Base-by-base conservation (phyloP, 2,329 filamentous ascomycete species). In the Talaromyces funiculosus region DNA sequence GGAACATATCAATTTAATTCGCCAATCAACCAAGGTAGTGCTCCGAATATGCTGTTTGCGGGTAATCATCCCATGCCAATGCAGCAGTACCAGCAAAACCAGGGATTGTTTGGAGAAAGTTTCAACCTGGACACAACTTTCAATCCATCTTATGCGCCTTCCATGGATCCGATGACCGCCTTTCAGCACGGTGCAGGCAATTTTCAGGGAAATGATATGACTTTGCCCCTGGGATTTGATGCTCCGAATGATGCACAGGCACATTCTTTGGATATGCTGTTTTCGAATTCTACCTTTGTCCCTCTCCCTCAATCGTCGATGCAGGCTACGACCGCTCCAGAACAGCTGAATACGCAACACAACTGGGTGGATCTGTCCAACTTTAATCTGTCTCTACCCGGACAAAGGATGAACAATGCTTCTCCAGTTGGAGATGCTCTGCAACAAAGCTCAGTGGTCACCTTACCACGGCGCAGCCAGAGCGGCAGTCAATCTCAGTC, bases 281-380 rank as follows among this genome's bases (percentile, higher is more conserved):
- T 58, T 51, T 47, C 60, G 8, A 43, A 43, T 45, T 31, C 60
- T 24, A 38, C 49, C 24, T 61, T 58, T 43, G 60, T 40, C 14
- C 47, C 60, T 37, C 49, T 57, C 29, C 31, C 56, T 6, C 54
- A 61, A 20, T 31, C 54, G 35, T 49, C 54, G 12, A 38, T 61
- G 49, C 60, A 61, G 20, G 37, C 29, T 35, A 53, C 55, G 3
- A 45, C 49, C 7, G 20, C 45, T 18, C 24, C 60, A 29, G 60
- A 49, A 33, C 54, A 53, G n/a, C 18, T 55, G 18, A 40, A 20
- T 54, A 37, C 57, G 7, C 60, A 58, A 38, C 37, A 58, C 18
- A 57, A 58, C 47, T 61, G 60, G 60, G 18, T 16, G n/a, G 47
- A 53, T 35, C 26, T 61, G 54, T 47, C 60, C n/a, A 61, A 58